Evolutionary conservation across 1,284 basidiomycete genomes (phyloP), one percentile per base, ranked within the genome.

Genomic region (Austropuccinia psidii): DNA sequence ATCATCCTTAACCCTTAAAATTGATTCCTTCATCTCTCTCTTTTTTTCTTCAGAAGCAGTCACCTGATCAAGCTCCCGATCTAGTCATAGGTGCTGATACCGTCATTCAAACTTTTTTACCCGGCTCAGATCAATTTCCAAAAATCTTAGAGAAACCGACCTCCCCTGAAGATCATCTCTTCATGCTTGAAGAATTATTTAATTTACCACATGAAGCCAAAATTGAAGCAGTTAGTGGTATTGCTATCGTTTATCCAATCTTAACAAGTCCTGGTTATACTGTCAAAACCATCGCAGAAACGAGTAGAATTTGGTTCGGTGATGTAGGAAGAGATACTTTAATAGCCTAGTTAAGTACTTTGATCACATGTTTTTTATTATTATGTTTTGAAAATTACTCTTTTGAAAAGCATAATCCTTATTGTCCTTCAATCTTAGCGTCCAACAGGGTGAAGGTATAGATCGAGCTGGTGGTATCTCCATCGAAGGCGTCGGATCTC

Each of bases 71-170:
- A 0, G 75, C 76, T 37, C 77, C 76, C 35, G 77, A 75, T 57
- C 75, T 77, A 24, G 76, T 76, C 47, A 75, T 77, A 24, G 77
- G 76, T 4, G 76, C 73, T 47, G 77, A 76, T 8, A 76, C 76
- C 54, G 77, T 78, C 64, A 76, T 78, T 66, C 76, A 77, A 69
- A 78, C 77, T 73, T 77, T 77, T 17, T 70, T 75, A 0, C 76
- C 61, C 1, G 76, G 75, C 43, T 77, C 78, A 62, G 77, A 76
- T 24, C 75, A 49, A 6, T 62, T 66, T 58, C 60, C 74, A 45
- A 69, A 45, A 74, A 77, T 76, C 31, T 49, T 74, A n/a, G 76
- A 64, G 65, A 76, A 76, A 39, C 69, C 73, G 1, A 75, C 76
- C 27, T 78, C 77, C 19, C 66, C 73, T 8, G 27, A 65, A 17